phyloP scores from a whole-genome alignment of 1,284 basidiomycete species.

The Leccinum griseonigrum region DNA sequence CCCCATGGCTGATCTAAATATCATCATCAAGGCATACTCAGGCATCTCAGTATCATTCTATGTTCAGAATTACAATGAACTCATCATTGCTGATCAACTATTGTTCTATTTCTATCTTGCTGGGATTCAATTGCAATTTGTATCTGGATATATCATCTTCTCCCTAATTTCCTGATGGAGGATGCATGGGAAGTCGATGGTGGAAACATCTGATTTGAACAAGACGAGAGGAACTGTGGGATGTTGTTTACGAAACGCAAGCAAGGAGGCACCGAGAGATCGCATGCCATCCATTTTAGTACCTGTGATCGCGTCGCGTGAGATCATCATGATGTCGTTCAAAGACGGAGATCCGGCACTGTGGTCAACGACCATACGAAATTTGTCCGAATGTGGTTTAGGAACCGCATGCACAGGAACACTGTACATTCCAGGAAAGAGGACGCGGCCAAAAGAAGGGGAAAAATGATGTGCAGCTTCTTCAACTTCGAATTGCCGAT shows the following conservation, averaged over 20 bases:
- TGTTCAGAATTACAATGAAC: no score
- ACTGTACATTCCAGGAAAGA: slow-evolving; percentile 46
- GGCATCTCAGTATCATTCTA: no score
- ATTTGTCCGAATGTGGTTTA: slow-evolving; percentile 35
- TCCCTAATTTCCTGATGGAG: background rate
- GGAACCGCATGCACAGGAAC: slow-evolving; percentile 42
- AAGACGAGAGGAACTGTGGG: background rate
- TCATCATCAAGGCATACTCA: no score
- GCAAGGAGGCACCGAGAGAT: slow-evolving; percentile 20
- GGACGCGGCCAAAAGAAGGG: slow-evolving; percentile 31
- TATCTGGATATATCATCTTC: no score
- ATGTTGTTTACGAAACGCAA: slow-evolving; percentile 14
- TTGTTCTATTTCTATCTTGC: no score
- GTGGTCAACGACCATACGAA: slow-evolving; percentile 40
- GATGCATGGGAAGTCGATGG: slow-evolving; percentile 36
- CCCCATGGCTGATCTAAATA: no score
- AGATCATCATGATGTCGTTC: slow-evolving; percentile 42
- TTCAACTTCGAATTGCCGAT: background rate
- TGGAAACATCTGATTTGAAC: slow-evolving; percentile 38
- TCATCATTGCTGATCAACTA: no score
- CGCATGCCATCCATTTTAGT: slow-evolving; percentile 27
- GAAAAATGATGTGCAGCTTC: background rate
- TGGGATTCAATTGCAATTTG: no score
- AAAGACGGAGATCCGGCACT: slow-evolving; percentile 32
- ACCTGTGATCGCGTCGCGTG: slow-evolving; percentile 12